phyloP scores from a whole-genome alignment of 2,329 filamentous ascomycete species.

The Blastomyces emzantsi region DNA sequence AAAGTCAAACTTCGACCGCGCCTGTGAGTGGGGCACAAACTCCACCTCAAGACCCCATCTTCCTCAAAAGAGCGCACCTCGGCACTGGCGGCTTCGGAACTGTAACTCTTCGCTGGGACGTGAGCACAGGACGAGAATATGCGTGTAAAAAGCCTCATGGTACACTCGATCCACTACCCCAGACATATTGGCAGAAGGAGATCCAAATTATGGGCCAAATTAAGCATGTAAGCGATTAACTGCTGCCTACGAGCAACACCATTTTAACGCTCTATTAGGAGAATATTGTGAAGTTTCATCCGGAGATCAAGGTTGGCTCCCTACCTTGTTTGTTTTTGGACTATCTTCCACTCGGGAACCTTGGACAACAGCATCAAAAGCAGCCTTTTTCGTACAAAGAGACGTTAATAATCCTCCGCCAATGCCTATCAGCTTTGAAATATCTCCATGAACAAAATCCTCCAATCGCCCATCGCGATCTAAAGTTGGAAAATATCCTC shows the following conservation, averaged over 20 bases:
- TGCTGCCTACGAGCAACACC: background rate
- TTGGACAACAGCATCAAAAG: background rate
- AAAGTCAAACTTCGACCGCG: background rate
- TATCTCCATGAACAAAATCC: slow-evolving; percentile 14
- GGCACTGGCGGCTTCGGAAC: background rate
- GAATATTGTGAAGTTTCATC: slow-evolving; percentile 2
- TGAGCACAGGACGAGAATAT: slow-evolving; percentile 4
- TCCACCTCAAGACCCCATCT: background rate
- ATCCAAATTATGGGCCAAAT: slow-evolving; percentile 1
- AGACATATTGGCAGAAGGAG: background rate
- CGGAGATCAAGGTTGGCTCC: background rate
- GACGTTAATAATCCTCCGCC: slow-evolving; percentile 1
- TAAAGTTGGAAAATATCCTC: slow-evolving; percentile 19
- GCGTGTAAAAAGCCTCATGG: background rate
- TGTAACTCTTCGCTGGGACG: background rate
- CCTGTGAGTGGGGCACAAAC: background rate
- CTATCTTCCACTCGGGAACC: slow-evolving; percentile 9
- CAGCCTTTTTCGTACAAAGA: background rate
- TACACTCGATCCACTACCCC: background rate
- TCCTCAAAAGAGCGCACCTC: background rate
- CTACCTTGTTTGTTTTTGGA: slow-evolving; percentile 5
- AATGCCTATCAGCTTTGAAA: slow-evolving; percentile 10
- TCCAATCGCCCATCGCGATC: slow-evolving; percentile 16
- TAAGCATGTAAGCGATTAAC: background rate
- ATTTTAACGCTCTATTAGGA: background rate